Base-by-base conservation (phyloP, 164 flowering plant species). In the Kalanchoe fedtschenkoi region DNA sequence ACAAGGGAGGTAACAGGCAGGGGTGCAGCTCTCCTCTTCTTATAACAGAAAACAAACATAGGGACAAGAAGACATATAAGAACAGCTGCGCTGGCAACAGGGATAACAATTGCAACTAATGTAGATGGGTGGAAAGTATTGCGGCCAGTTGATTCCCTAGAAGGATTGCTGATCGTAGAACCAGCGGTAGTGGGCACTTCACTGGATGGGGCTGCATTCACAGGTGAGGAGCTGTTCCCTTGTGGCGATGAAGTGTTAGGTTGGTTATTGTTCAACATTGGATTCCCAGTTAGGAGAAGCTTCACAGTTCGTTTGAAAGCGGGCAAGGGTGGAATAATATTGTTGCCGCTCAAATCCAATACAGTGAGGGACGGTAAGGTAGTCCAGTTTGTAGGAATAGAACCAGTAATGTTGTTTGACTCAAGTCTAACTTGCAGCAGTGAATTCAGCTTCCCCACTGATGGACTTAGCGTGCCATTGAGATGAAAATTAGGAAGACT, bases 401-500 rank as follows among this genome's bases (percentile, higher is more conserved):
- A 39, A 68, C 93, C 89, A 0, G 70, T 72, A 32, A 86, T 30
- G 62, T 78, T 68, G 66, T 86, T 86, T 51, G 55, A 67, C 47
- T 51, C 71, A 34, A 86, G 81, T 11, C 63, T 69, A 59, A 86
- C 74, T 53, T 65, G 69, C 47, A 63, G 34, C 33, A 86, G 75
- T 19, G 82, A 77, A 55, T 38, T 66, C 8, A 86, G 75, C 42
- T 68, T 58, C 17, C 77, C 82, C 58, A 84, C 53, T 10, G 93
- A 71, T 66, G 88, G 82, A 70, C 89, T 84, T 72, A 86, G 64
- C 24, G 76, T 75, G n/a, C 93, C 89, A 58, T 61, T 78, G 39
- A 86, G 81, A 63, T 69, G 71, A 63, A 26, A 69, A 19, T 71
- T 76, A 14, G 83, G 80, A 68, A 84, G 60, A 60, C 73, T 77